Evolutionary conservation across 164 flowering plant genomes (phyloP).

Genomic region (Kalanchoe fedtschenkoi): DNA sequence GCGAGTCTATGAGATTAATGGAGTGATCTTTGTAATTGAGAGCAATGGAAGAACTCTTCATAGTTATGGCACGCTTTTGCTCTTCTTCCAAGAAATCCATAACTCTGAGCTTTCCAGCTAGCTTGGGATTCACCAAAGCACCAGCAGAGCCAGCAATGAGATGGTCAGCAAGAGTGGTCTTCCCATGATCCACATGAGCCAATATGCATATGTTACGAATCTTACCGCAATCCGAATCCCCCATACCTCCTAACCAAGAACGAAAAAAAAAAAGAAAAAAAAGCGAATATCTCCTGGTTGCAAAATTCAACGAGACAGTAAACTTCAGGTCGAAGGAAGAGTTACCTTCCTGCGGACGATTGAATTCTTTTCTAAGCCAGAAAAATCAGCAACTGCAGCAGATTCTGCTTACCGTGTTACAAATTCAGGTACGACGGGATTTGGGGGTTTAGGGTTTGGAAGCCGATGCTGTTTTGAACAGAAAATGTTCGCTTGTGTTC

Average conservation of each 20-base stretch:
- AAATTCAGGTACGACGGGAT: no score
- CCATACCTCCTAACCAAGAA: slow-evolving; percentile 13
- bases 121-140: slow-evolving; percentile 70
- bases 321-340: no score
- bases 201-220: slow-evolving; percentile 79
- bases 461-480: no score
- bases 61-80: slow-evolving; percentile 88
- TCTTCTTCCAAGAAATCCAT: slow-evolving; percentile 93
- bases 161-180: slow-evolving; percentile 87
- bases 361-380: no score
- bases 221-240: slow-evolving; percentile 26
- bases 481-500: no score
- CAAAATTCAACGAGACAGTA: no score
- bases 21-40: slow-evolving; percentile 35
- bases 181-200: slow-evolving; percentile 95
- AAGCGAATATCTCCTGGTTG: no score
- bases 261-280: no score
- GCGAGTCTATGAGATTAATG: slow-evolving; percentile 79
- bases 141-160: slow-evolving; percentile 54
- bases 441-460: no score
- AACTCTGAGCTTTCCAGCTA: slow-evolving; percentile 66
- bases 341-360: no score
- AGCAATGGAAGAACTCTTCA: slow-evolving; percentile 83
- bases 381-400: no score
- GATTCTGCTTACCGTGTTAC: no score